Evolutionary conservation across 2,329 filamentous ascomycete genomes (phyloP).

Genomic region (Plectosphaerella sp.): DNA sequence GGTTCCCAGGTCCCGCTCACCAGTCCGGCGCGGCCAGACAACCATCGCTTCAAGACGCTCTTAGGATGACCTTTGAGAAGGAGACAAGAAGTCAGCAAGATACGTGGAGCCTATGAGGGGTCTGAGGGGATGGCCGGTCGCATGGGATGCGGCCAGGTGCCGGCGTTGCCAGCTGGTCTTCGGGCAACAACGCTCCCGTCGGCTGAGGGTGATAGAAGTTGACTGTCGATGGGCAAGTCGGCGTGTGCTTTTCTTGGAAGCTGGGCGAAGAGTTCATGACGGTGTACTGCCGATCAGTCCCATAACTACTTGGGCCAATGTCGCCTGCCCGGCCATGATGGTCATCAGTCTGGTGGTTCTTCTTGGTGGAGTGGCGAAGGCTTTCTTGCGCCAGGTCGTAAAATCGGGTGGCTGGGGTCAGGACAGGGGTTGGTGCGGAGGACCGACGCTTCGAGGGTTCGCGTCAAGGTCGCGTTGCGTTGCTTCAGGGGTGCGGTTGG

Average conservation of each 20-base stretch:
- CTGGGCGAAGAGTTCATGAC: too few relatives aligned
- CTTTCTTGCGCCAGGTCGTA: neutral
- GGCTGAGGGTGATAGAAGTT: too few relatives aligned
- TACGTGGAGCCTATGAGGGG: too few relatives aligned
- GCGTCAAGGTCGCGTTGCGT: neutral
- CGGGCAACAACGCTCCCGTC: neutral
- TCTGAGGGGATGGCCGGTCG: slow-evolving; percentile 15
- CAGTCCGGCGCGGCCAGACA: too few relatives aligned
- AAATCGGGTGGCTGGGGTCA: slow-evolving; percentile 20
- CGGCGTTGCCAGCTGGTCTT: neutral
- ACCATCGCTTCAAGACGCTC: neutral
- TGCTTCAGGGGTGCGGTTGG: neutral
- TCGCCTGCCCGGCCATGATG: too few relatives aligned
- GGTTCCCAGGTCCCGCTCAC: neutral
- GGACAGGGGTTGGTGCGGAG: neutral
- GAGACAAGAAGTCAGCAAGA: neutral
- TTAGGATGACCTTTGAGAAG: slow-evolving; percentile 1
- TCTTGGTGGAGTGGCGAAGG: slow-evolving; percentile 1
- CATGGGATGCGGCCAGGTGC: slow-evolving; percentile 18
- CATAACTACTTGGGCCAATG: too few relatives aligned
- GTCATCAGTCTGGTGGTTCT: too few relatives aligned
- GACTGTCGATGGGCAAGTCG: too few relatives aligned
- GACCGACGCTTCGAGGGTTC: neutral
- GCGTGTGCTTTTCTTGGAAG: too few relatives aligned
- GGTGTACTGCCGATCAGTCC: too few relatives aligned